A percentile compares a stretch with the other conserved stretches of the same genome.
Evolutionary conservation across 352 stramenopile species (phyloP).

Genomic region (Paralagenidium karlingii): DNA sequence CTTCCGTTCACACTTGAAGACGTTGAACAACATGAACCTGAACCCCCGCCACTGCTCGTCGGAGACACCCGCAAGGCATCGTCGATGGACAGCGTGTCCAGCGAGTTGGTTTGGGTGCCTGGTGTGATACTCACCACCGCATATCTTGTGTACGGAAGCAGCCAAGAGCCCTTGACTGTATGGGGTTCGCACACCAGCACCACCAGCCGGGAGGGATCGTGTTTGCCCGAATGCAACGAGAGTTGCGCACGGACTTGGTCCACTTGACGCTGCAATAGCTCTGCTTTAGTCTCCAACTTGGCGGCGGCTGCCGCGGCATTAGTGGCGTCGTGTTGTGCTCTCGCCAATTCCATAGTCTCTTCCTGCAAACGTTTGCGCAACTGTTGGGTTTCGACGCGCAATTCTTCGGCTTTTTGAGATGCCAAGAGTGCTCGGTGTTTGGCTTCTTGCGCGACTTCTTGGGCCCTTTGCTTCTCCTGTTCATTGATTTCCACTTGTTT

Average conservation of each 20-base stretch:
- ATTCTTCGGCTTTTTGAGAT: slow-evolving; percentile 49
- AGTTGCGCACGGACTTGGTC: slow-evolving; percentile 64
- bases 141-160: slow-evolving; percentile 76
- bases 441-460: slow-evolving; percentile 58
- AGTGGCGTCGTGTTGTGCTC: slow-evolving; percentile 54
- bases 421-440: slow-evolving; percentile 36
- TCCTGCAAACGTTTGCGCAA: slow-evolving; percentile 62
- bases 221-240: slow-evolving; percentile 53
- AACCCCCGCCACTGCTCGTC: too few relatives aligned
- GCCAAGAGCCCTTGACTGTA: slow-evolving; percentile 69
- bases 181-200: slow-evolving; percentile 70
- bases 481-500: slow-evolving; percentile 78
- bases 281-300: slow-evolving; percentile 52
- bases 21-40: too few relatives aligned
- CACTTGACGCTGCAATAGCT: slow-evolving; percentile 62
- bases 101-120: slow-evolving; percentile 18
- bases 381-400: slow-evolving; percentile 61
- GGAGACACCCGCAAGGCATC: neutral
- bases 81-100: neutral
- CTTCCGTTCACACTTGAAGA: too few relatives aligned
- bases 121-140: slow-evolving; percentile 67
- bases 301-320: slow-evolving; percentile 48
- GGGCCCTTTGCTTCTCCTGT: slow-evolving; percentile 58
- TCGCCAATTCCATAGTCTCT: slow-evolving; percentile 53
- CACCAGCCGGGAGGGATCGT: slow-evolving; percentile 69